Evolutionary conservation across 208 protist species (phyloP).

Genomic region (Tetramitus jugosus): DNA sequence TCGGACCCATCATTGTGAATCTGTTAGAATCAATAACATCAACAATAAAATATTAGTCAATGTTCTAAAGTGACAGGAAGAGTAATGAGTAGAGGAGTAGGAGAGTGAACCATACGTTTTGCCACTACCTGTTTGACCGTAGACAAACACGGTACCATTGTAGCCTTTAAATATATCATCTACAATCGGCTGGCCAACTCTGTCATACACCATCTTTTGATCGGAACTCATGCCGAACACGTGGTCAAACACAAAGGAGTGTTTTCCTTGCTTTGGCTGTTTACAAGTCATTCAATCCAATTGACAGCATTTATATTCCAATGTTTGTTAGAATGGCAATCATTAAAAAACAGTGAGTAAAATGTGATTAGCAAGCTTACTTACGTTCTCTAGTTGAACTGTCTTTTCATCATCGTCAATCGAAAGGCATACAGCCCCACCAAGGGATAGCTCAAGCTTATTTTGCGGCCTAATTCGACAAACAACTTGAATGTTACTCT

Average conservation of each 20-base stretch:
- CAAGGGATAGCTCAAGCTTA: neutral
- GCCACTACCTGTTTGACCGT: constrained; percentile 85
- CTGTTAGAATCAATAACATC: constrained; percentile 58
- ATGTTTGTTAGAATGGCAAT: too few relatives aligned
- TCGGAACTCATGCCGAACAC: constrained; percentile 40
- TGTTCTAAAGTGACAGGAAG: constrained; percentile 41
- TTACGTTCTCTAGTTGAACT: too few relatives aligned
- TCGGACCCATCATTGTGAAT: constrained; percentile 55
- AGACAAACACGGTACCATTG: constrained; percentile 82
- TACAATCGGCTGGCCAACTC: constrained; percentile 64
- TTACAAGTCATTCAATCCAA: neutral
- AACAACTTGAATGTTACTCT: constrained; percentile 19
- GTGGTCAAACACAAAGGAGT: neutral
- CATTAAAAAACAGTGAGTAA: neutral
- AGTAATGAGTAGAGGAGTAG: neutral
- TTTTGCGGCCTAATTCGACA: constrained; percentile 17
- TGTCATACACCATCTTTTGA: constrained; percentile 73
- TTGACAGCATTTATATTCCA: neutral
- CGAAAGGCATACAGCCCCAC: neutral
- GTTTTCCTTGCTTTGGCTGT: neutral
- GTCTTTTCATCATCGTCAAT: neutral
- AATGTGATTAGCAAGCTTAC: neutral
- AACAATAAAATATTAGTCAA: constrained; percentile 65
- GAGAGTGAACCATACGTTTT: constrained; percentile 56
- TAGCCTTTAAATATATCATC: constrained; percentile 72